Evolutionary conservation across 2,329 filamentous ascomycete genomes (phyloP), one percentile per base, ranked within the genome.

Genomic region (Ophiocordyceps sinensis): DNA sequence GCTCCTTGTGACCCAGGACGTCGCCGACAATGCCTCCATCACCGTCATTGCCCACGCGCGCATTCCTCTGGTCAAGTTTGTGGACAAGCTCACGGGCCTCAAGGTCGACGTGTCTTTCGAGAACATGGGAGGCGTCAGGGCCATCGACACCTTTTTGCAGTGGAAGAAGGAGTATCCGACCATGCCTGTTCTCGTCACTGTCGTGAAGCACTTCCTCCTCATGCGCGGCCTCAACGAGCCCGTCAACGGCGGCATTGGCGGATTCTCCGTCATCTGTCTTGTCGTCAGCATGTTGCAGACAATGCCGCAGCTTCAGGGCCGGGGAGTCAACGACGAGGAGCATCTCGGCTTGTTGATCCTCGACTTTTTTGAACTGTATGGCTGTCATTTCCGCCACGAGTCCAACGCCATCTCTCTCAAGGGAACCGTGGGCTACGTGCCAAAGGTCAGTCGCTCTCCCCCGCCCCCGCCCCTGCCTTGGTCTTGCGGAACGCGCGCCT

Each of bases 31-130:
- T 1, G 64, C 70, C 7, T 69, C 75, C 2, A 68, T 87, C 28
- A 73, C 83, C 50, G 70, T 82, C 29, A 85, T 98, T 49, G 54
- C 71, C 2, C 68, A 71, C 48, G 88, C 91, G 19, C 86, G 83
- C 52, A 88, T 98, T 3, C 91, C 91, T 0, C 76, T 98, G 41
- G 76, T 96, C 61, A 98, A 98, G 59, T 96, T 85, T 53, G 72
- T 85, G 36, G 91, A 98, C 54, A 70, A 65, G 41, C 53, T 72
- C 41, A 95, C 88, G 2, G 79, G 79, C 12, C 66, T 98, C 41
- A 85, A 83, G 50, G 82, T 96, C 12, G 91, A 98, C 56, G 74
- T 98, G 12, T 96, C 88, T 0, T 95, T 98, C 55, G 89, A 98
- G 62, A 96, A 95, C 54, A 63, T 80, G 30, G 85, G 82, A 35